Percentiles rank a stretch among this genome's conserved stretches.
phyloP scores from a whole-genome alignment of 2,329 filamentous ascomycete genomes.

The Cadophora luteo-olivacea region DNA sequence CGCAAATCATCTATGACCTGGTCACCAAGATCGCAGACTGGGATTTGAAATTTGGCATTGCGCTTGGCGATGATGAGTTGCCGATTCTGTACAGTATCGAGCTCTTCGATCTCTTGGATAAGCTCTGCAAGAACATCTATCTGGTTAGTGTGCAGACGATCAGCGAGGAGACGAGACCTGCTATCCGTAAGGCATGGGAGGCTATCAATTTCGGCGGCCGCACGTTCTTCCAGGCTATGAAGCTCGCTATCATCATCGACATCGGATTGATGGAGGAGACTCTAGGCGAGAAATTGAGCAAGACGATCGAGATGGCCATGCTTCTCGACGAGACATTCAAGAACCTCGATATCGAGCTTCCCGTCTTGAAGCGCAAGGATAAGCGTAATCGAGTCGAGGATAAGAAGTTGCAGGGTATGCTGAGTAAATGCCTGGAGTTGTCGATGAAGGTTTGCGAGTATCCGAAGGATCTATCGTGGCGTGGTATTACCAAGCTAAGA shows the following conservation, averaged over 20 bases:
- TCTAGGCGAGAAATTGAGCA: not conserved
- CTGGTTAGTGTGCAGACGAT: not conserved
- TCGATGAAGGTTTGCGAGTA: slow-evolving; percentile 1
- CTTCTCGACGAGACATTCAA: slow-evolving; percentile 8
- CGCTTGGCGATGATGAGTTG: not conserved
- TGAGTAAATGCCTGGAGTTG: not conserved
- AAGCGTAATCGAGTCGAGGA: not conserved
- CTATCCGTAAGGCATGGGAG: slow-evolving; percentile 2
- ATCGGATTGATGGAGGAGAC: not conserved
- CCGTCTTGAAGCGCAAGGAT: not conserved
- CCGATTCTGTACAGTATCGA: not conserved
- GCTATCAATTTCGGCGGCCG: not conserved
- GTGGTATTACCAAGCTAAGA: not conserved
- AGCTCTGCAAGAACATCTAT: slow-evolving; percentile 9
- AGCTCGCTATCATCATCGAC: not conserved
- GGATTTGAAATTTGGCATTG: not conserved
- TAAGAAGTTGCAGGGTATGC: slow-evolving; percentile 13
- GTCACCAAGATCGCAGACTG: slow-evolving; percentile 4
- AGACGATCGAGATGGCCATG: slow-evolving; percentile 1
- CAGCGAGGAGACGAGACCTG: not conserved
- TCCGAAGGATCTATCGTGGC: slow-evolving; percentile 1
- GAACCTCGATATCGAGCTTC: not conserved
- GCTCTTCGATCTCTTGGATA: not conserved
- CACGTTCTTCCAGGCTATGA: not conserved
- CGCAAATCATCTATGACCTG: not conserved